Base-by-base conservation (phyloP, 805 yeast genomes). In the Scheffersomyces spartinae region DNA sequence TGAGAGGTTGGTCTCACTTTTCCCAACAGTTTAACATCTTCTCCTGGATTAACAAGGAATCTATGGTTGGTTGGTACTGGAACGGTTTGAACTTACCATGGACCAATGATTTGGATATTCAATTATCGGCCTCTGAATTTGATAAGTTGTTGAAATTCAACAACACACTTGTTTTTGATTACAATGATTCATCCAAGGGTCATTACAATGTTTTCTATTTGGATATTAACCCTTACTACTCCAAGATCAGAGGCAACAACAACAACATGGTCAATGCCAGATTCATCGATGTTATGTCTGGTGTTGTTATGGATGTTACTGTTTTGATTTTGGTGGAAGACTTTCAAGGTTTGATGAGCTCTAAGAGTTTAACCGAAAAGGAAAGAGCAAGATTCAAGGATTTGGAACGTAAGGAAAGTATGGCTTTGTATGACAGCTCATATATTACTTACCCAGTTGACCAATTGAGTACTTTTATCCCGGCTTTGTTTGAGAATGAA, bases 261-360 rank as follows among this genome's bases (percentile, higher is more conserved):
- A n/a, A 42, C 15, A 52, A 52, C 27, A 46, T 44, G 29, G 52
- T 54, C 14, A 60, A 54, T 28, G 61, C 57, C 7, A 34, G 61
- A 23, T 54, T 53, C 36, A 52, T 54, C 23, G 61, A 54, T 24
- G 40, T 49, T 4, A 44, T 47, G 26, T 38, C 55, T 8, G 42
- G 43, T 3, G 24, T 39, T 12, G 35, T 34, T 11, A 32, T 39
- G 13, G 44, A 39, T 19, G 38, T 39, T 15, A 35, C 39, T 4
- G 44, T n/a, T n/a, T n/a, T n/a, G n/a, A n/a, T n/a, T n/a, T n/a
- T n/a, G n/a, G n/a, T n/a, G n/a, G n/a, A n/a, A n/a, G 39, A 3
- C 11, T 28, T 5, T 10, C 24, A 7, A 14, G n/a, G 9, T 25
- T 3, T 14, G 12, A 13, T 1, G 15, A 12, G 17, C 15, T 31